phyloP scores from a whole-genome alignment of 2,329 filamentous ascomycete species.

The Grosmannia serpens region DNA sequence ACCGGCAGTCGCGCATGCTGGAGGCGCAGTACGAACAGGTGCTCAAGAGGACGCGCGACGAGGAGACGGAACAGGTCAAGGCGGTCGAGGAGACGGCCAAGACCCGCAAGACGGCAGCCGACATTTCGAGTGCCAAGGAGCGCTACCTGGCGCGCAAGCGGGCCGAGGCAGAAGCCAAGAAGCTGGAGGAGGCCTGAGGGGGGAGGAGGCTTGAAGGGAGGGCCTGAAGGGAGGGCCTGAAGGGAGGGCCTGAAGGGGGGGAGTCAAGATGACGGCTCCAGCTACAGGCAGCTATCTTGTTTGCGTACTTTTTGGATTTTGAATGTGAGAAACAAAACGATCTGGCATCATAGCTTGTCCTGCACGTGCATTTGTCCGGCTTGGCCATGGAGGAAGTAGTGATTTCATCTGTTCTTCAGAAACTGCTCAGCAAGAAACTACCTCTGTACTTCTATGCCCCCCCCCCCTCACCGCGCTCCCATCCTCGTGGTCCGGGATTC shows the following conservation, averaged over 20 bases:
- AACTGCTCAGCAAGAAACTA: not conserved
- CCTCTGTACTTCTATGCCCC: not conserved
- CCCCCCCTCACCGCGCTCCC: too few relatives aligned
- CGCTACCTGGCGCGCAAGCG: constrained; percentile 67
- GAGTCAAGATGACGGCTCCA: not conserved
- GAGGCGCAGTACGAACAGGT: constrained; percentile 65
- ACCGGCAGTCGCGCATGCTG: constrained; percentile 68
- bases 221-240: too few relatives aligned
- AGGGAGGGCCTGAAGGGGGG: not conserved
- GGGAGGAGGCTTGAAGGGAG: too few relatives aligned
- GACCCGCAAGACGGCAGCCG: constrained; percentile 64
- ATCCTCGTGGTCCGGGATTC: too few relatives aligned
- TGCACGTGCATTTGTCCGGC: not conserved
- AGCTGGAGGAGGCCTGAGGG: not conserved
- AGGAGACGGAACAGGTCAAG: constrained; percentile 53
- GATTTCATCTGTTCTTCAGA: not conserved
- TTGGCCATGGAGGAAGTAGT: not conserved
- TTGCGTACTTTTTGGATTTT: not conserved
- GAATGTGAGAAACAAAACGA: not conserved
- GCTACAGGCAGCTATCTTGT: too few relatives aligned
- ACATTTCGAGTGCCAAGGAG: constrained; percentile 69
- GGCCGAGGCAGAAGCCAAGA: constrained; percentile 58
- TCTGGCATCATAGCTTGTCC: not conserved
- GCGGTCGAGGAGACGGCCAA: constrained; percentile 56
- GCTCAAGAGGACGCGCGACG: constrained; percentile 56